Evolutionary conservation across 1,284 basidiomycete genomes (phyloP), one percentile per base, ranked within the genome.

Genomic region (Schizophyllum amplum): DNA sequence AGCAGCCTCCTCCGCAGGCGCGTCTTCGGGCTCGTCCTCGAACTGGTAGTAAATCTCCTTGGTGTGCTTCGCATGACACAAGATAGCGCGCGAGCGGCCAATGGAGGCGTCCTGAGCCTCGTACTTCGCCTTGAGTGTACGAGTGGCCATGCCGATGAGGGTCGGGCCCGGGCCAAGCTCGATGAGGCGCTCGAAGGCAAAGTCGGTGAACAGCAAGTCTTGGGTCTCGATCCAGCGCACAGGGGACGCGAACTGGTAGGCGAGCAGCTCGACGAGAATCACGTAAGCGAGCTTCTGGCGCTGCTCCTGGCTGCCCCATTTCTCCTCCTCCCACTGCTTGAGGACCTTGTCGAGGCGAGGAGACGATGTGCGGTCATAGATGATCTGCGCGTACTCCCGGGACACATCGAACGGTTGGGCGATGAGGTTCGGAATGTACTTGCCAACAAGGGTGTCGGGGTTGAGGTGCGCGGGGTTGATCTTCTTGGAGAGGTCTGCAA

Each of bases 151-250:
- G 52, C 95, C 92, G 5, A 93, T 92, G 59, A 99, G 83, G 2
- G 94, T 98, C 2, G 97, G 96, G 9, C 92, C 94, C 55, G 97
- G 97, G 49, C 97, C 96, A 59, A 99, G 80, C 71, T 99, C 96
- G 68, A 99, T 87, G 67, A 98, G 81, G 24, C 96, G 85, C 75
- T 98, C 95, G 66, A 98, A 98, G 60, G 82, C 79, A 78, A 86
- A 97, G n/a, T 86, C 75, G 5, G 77, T 83, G 77, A 99, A 99
- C 60, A 99, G 81, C 51, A 92, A 83, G 67, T 99, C 96, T 69
- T 98, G 96, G 0, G 96, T 99, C 76, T 98, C 92, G 67, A 99
- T 99, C 96, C 96, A 98, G 57, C 94, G 87, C 24, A 99, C 95
- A 11, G 94, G 94, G 2, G 94, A 95, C 0, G 91, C 91, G 65